Evolutionary conservation across 257 asterid species (phyloP).

Genomic region (Solanum bukasovii): DNA sequence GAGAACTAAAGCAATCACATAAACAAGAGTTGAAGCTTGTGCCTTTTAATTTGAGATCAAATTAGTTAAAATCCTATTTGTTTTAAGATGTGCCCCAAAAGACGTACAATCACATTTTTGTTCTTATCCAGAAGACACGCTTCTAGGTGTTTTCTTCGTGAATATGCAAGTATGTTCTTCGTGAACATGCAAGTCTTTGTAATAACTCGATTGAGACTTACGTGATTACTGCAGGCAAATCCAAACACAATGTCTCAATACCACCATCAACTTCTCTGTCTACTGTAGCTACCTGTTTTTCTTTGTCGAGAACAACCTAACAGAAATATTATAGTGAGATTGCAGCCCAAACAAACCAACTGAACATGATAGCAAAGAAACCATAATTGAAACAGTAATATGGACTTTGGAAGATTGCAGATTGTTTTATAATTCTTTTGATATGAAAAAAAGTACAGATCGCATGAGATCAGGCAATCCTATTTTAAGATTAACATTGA

Average conservation of each 20-base stretch:
- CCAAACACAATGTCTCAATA: constrained; percentile 75
- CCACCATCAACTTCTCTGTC: constrained; percentile 99
- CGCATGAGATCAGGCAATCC: background rate
- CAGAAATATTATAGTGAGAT: background rate
- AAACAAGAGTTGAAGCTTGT: background rate
- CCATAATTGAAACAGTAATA: background rate
- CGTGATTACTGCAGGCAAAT: constrained; percentile 96
- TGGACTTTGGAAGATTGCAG: background rate
- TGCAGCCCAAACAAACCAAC: background rate
- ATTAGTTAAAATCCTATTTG: background rate
- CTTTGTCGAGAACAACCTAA: constrained; percentile 74
- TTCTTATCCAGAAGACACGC: background rate
- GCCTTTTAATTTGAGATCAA: background rate
- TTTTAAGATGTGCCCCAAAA: background rate
- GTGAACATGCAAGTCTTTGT: background rate
- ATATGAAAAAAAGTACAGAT: background rate
- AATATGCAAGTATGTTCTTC: background rate
- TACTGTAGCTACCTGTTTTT: constrained; percentile 55
- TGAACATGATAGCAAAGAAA: background rate
- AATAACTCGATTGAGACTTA: constrained; percentile 11
- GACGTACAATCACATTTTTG: background rate
- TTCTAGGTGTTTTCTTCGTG: background rate
- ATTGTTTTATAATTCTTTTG: background rate
- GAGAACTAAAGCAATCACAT: background rate
- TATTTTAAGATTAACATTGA: background rate